A percentile compares a stretch with the other conserved stretches of the same genome.
phyloP scores from a whole-genome alignment of 768 basidiomycete species.

The Rubroboletus satanas region DNA sequence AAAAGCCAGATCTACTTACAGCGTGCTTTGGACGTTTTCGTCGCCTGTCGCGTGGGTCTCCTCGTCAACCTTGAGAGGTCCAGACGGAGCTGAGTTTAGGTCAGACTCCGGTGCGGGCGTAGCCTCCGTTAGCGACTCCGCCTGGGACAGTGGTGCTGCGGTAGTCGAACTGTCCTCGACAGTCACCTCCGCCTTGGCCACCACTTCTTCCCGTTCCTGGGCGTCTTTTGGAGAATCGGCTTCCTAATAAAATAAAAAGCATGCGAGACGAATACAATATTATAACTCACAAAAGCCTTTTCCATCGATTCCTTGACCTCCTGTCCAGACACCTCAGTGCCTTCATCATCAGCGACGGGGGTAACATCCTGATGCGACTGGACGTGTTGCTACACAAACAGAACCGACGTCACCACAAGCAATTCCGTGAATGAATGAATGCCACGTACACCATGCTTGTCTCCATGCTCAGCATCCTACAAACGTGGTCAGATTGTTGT shows the following conservation, averaged over 20 bases:
- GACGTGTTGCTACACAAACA: conserved; percentile 17
- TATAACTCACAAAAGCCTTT: conserved; percentile 22
- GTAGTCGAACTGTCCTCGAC: not conserved
- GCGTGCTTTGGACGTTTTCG: conserved; percentile 1
- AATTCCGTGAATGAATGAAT: not conserved
- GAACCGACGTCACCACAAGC: not conserved
- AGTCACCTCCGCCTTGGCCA: conserved; percentile 5
- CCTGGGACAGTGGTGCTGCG: not conserved
- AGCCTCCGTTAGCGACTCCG: not conserved
- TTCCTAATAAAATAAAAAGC: conserved; percentile 18
- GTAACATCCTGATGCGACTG: conserved; percentile 8
- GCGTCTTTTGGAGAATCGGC: conserved; percentile 32
- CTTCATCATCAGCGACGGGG: conserved; percentile 30
- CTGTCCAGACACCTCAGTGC: conserved; percentile 25
- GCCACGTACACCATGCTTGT: conserved; percentile 17
- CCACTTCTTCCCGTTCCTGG: conserved; percentile 25
- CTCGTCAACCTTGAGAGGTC: not conserved
- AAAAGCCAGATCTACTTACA: conserved; percentile 14
- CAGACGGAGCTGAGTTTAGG: not conserved
- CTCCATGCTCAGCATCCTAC: conserved; percentile 16
- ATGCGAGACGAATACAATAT: not conserved
- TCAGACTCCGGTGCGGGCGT: not conserved
- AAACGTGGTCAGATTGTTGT: conserved; percentile 12
- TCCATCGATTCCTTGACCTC: conserved; percentile 32
- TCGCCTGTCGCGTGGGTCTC: conserved; percentile 1